Base-by-base conservation (phyloP, 257 asterid genomes). In the Thymus mandschuricus region DNA sequence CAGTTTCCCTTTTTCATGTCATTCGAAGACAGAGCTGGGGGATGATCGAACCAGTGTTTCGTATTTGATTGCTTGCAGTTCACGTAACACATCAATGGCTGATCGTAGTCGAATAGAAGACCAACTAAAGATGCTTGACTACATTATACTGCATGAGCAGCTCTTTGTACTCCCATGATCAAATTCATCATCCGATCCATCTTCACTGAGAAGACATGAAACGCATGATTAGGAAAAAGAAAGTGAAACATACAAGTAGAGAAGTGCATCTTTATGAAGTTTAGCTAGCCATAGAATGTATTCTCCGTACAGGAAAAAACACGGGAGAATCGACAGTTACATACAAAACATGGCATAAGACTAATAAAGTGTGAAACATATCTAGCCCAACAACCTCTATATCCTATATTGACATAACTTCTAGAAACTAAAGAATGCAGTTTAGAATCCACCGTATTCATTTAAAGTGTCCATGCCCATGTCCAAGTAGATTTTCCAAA, bases 61-160 rank as follows among this genome's bases (percentile, higher is more conserved):
- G 41, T 1, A 38, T 38, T 38, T 38, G 75, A 31, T 71, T 46
- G 63, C 70, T 72, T 64, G 71, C 62, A 68, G 75, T 60, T 63
- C 64, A 63, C 51, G 77, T 72, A 83, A 75, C 77, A 8, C 64
- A 34, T 35, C 61, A 33, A 43, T 43, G 29, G 50, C 70, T 54
- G 70, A 64, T 38, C 64, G 10, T 28, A n/a, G 73, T 46, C 21
- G 15, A 65, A 69, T 66, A 59, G 13, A 73, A 43, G 38, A 64
- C 44, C 70, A 7, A 40, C 40, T 55, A 64, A 73, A 65, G 71
- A 46, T 44, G 71, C 60, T 77, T 35, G 65, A 46, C 84, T 87
- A 92, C 98, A 92, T 92, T 79, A 92, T 87, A 56, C 70, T 86
- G 89, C 98, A 92, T 38, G 96, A 79, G 70, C 98, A 92, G 51